Conservation (phyloP, 208 protist species). For the Acanthamoeba royreba region DNA sequence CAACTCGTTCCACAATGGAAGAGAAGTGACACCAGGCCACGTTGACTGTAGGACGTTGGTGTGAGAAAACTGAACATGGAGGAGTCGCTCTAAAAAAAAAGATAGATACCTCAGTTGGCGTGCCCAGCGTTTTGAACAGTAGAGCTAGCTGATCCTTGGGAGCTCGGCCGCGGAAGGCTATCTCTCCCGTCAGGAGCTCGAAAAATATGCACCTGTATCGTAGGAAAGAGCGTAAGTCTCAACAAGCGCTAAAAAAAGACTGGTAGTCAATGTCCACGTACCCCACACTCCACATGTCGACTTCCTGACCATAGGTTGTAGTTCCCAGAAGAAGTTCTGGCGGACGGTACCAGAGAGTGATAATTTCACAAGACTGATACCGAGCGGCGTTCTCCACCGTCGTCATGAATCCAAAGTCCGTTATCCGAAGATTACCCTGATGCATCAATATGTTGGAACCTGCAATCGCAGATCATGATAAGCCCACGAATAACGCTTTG, state of each 20-base stretch:
- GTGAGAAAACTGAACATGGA: not conserved
- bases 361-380: slow-evolving; percentile 73
- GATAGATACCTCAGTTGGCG: slow-evolving; percentile 41
- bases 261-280: slow-evolving; percentile 26
- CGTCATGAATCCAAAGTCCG: slow-evolving; percentile 79
- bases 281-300: slow-evolving; percentile 84
- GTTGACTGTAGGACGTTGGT: not conserved
- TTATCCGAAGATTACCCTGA: slow-evolving; percentile 81
- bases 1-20: not conserved
- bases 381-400: slow-evolving; percentile 42
- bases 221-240: not conserved
- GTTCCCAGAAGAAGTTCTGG: slow-evolving; percentile 82
- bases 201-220: slow-evolving; percentile 45
- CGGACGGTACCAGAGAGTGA: slow-evolving; percentile 87
- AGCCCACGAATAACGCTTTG: not conserved
- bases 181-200: slow-evolving; percentile 55
- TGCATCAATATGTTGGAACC: slow-evolving; percentile 42
- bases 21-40: not conserved
- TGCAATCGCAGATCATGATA: not conserved
- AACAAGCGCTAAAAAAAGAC: not conserved
- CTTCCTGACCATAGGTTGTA: slow-evolving; percentile 66
- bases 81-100: not conserved
- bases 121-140: slow-evolving; percentile 74
- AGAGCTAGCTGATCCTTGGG: slow-evolving; percentile 75
- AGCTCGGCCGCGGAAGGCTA: slow-evolving; percentile 57